Evolutionary conservation across 805 yeast genomes (phyloP).

Genomic region (Wickerhamia fluorescens): DNA sequence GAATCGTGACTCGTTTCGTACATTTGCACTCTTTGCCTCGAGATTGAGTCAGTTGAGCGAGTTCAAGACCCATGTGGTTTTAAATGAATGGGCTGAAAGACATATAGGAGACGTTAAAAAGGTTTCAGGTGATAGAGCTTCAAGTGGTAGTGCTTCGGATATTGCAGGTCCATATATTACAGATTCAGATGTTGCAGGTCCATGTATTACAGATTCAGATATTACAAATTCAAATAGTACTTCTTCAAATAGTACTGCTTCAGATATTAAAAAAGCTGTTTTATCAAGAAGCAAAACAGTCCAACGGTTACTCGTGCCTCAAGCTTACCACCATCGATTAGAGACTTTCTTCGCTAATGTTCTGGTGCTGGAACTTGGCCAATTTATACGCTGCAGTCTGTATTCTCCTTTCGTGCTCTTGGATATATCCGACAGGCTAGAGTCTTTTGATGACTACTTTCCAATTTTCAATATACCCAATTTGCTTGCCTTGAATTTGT

Average conservation of each 20-base stretch:
- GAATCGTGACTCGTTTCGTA: constrained; percentile 23
- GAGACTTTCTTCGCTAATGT: constrained; percentile 30
- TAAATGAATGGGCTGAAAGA: no score
- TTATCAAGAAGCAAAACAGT: no score
- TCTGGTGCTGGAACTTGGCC: constrained; percentile 14
- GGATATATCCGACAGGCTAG: constrained; percentile 19
- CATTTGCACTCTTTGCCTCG: constrained; percentile 22
- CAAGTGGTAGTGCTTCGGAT: no score
- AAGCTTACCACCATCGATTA: constrained; percentile 22
- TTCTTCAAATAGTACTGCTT: no score
- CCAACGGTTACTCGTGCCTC: no score
- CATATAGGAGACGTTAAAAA: no score
- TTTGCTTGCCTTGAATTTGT: constrained; percentile 19
- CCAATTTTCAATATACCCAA: constrained; percentile 19
- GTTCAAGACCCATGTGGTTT: constrained; percentile 28
- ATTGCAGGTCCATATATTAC: no score
- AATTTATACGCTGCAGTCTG: constrained; percentile 11
- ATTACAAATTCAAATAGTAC: no score
- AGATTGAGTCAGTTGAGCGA: constrained; percentile 9
- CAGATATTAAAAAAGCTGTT: no score
- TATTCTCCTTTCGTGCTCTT: constrained; percentile 15
- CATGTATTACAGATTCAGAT: no score
- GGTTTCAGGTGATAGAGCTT: no score
- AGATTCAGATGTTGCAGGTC: no score
- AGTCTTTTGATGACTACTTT: constrained; percentile 15